Evolutionary conservation across 257 asterid species (phyloP).

Genomic region (Craterostigma plantagineum): DNA sequence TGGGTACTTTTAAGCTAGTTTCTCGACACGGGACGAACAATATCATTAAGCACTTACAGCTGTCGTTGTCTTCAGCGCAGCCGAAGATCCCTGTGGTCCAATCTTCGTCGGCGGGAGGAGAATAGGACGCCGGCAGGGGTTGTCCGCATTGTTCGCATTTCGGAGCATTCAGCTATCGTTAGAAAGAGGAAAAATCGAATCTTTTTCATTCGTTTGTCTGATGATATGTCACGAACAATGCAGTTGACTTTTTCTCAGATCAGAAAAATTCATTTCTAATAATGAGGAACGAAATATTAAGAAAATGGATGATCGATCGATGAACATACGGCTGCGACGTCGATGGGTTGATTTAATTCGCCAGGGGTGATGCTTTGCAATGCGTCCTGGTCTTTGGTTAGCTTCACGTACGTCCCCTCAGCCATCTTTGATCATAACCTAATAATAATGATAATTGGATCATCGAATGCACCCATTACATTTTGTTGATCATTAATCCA

Average conservation of each 20-base stretch:
- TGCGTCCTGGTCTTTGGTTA: slow-evolving; percentile 27
- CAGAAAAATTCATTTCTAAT: neutral
- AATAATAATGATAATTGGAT: too few species aligned
- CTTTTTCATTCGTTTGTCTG: too few species aligned
- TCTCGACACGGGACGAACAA: too few species aligned
- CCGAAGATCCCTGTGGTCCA: slow-evolving; percentile 73
- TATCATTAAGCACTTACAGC: slow-evolving; percentile 25
- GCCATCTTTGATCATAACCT: slow-evolving; percentile 16
- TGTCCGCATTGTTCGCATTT: slow-evolving; percentile 71
- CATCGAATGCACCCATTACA: too few species aligned
- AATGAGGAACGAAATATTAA: neutral
- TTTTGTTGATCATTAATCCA: too few species aligned
- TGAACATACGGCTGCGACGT: slow-evolving; percentile 21
- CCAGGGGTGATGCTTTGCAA: slow-evolving; percentile 38
- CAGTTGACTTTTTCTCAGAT: neutral
- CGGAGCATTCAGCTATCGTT: slow-evolving; percentile 31
- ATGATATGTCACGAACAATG: neutral
- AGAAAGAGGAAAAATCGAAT: too few species aligned
- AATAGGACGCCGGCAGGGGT: slow-evolving; percentile 37
- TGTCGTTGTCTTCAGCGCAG: slow-evolving; percentile 43
- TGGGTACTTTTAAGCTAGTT: too few species aligned
- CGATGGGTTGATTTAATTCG: slow-evolving; percentile 48
- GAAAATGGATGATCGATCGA: neutral
- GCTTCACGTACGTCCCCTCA: slow-evolving; percentile 33
- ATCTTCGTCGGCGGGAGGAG: slow-evolving; percentile 67